Conservation (phyloP, 805 yeast species). For the Yarrowia keelungensis region DNA sequence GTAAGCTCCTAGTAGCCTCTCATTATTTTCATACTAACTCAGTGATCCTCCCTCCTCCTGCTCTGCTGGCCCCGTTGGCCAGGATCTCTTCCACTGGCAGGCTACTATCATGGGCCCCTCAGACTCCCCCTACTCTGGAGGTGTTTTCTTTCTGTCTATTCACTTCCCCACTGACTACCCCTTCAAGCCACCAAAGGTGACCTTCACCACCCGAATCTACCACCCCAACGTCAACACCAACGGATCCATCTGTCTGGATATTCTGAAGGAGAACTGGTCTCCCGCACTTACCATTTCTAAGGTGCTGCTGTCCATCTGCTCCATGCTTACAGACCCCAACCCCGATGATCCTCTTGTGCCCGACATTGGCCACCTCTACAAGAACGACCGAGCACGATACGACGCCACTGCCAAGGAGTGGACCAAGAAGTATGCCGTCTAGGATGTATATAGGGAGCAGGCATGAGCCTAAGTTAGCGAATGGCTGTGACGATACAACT, state of each 20-base stretch:
- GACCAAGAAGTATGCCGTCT: constrained; percentile 98
- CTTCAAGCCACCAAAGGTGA: constrained; percentile 94
- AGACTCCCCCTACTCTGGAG: constrained; percentile 86
- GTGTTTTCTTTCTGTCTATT: constrained; percentile 93
- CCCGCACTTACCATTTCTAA: constrained; percentile 97
- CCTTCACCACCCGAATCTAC: constrained; percentile 93
- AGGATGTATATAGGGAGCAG: constrained; percentile 43
- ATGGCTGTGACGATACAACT: constrained; percentile 34
- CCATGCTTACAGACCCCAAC: constrained; percentile 94
- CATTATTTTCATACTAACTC: constrained; percentile 41
- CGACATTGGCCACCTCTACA: constrained; percentile 95
- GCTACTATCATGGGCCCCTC: constrained; percentile 99
- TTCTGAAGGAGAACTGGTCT: constrained; percentile 98
- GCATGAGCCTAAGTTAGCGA: constrained; percentile 27
- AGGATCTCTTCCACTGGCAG: constrained; percentile 98
- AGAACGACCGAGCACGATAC: constrained; percentile 90
- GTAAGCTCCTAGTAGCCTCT: too few species aligned
- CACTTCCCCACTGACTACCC: constrained; percentile 99
- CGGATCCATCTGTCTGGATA: constrained; percentile 96
- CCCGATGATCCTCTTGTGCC: constrained; percentile 99
- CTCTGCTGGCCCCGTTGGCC: constrained; percentile 99
- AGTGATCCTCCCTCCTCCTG: constrained; percentile 99
- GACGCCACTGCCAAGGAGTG: constrained; percentile 98
- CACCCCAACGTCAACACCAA: constrained; percentile 97
- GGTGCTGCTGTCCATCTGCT: constrained; percentile 92